Percentiles rank a stretch among this genome's conserved stretches.
These are phyloP conservation scores for Starmerella stigmatis DNA, from an alignment of 805 yeast species.

Conservation along the genomic window DNA sequence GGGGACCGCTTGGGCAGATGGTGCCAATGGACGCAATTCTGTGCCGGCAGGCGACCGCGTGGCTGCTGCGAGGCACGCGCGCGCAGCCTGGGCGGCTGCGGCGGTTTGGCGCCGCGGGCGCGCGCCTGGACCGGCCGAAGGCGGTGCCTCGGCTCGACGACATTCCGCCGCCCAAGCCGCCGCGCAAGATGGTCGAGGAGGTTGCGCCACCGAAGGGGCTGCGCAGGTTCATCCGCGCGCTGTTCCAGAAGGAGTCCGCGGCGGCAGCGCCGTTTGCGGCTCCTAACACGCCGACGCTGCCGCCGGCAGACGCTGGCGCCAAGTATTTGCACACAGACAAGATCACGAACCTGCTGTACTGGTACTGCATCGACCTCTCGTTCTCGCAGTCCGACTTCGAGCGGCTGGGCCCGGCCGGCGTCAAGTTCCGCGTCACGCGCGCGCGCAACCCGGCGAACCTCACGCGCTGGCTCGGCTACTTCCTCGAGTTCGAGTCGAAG, in stretches of 20 bases:
- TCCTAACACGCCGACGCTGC: background rate
- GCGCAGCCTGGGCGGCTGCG: too few species aligned
- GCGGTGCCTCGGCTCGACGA: conserved; percentile 15
- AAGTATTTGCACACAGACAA: conserved; percentile 21
- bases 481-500: conserved; percentile 40
- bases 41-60: too few species aligned
- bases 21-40: too few species aligned
- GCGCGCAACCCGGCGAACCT: conserved; percentile 41
- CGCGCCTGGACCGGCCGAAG: background rate
- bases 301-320: background rate
- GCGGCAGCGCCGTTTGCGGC: conserved; percentile 2
- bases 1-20: too few species aligned
- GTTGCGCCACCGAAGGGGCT: conserved; percentile 15
- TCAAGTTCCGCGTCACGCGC: conserved; percentile 37
- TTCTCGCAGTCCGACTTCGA: conserved; percentile 28
- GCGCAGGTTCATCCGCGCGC: conserved; percentile 13
- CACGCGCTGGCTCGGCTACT: conserved; percentile 41
- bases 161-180: conserved; percentile 19
- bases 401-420: conserved; percentile 28
- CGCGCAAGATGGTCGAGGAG: conserved; percentile 18
- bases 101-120: background rate
- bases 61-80: too few species aligned
- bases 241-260: conserved; percentile 10
- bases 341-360: conserved; percentile 28
- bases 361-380: conserved; percentile 29